Evolutionary conservation across 2,329 filamentous ascomycete genomes (phyloP).

Genomic region (Fusarium sambucinum): DNA sequence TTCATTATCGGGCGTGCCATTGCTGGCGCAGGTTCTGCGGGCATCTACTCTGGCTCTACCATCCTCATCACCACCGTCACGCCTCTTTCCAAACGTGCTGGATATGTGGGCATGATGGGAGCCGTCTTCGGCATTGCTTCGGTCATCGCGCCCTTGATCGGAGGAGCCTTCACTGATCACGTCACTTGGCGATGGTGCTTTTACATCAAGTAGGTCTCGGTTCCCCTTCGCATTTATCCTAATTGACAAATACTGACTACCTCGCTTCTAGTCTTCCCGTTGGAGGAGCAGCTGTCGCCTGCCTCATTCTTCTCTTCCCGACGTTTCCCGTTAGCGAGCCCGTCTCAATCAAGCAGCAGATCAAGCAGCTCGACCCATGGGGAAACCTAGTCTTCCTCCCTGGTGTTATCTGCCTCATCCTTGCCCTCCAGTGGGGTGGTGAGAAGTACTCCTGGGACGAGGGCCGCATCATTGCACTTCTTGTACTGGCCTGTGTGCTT

Average conservation of each 20-base stretch:
- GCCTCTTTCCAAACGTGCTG: constrained; percentile 10
- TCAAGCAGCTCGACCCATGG: constrained; percentile 35
- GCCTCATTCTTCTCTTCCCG: constrained; percentile 5
- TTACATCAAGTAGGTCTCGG: constrained; percentile 11
- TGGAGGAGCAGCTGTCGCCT: constrained; percentile 5
- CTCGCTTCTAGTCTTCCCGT: not conserved
- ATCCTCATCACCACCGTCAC: constrained; percentile 12
- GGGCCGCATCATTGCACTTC: constrained; percentile 25
- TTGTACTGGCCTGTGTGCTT: constrained; percentile 18
- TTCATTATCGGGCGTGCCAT: constrained; percentile 15
- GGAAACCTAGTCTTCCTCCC: constrained; percentile 44
- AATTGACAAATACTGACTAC: not conserved
- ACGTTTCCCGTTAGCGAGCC: not conserved
- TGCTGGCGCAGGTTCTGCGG: constrained; percentile 8
- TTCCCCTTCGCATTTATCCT: not conserved
- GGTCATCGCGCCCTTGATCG: constrained; percentile 9
- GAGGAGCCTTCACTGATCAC: constrained; percentile 17
- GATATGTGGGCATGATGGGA: constrained; percentile 3
- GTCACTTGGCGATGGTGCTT: constrained; percentile 23
- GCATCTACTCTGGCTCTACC: constrained; percentile 15
- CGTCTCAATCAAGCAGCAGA: not conserved
- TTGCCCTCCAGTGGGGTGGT: constrained; percentile 62
- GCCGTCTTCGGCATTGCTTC: constrained; percentile 13
- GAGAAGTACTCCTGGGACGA: constrained; percentile 45
- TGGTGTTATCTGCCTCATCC: constrained; percentile 57